Evolutionary conservation across 2,329 filamentous ascomycete species (phyloP).

Genomic region (Diaporthe citrichinensis): DNA sequence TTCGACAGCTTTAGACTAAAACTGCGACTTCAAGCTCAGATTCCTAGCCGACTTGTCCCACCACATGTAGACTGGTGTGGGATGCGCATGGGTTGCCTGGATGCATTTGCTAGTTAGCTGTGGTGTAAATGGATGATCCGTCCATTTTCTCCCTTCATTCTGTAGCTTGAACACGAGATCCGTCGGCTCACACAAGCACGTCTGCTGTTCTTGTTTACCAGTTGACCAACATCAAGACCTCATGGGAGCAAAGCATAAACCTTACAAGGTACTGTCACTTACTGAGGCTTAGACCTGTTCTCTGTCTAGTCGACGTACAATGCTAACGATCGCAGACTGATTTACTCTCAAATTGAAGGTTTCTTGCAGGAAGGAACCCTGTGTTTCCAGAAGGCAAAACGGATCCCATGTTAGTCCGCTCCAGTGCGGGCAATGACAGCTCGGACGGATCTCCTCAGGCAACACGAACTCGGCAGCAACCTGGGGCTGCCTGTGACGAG

Average conservation of each 20-base stretch:
- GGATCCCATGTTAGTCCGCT: conserved; percentile 18
- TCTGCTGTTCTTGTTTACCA: neutral
- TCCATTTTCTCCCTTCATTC: neutral
- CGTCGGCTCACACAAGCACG: neutral
- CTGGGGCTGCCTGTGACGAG: conserved; percentile 26
- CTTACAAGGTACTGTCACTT: neutral
- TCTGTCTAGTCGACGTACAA: no score
- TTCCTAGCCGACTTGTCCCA: neutral
- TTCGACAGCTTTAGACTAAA: neutral
- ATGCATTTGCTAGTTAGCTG: conserved; percentile 4
- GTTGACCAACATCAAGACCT: neutral
- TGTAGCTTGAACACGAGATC: neutral
- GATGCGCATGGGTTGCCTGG: neutral
- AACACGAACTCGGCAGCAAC: conserved; percentile 18
- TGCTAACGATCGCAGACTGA: neutral
- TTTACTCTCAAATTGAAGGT: neutral
- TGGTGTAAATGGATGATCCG: conserved; percentile 6
- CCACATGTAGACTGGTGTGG: neutral
- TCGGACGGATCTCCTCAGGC: conserved; percentile 9
- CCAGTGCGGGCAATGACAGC: conserved; percentile 15
- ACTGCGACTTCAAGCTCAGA: neutral
- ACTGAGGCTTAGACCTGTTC: neutral
- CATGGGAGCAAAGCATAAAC: neutral
- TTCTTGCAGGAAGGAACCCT: no score
- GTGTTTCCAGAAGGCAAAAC: neutral